Conservation (phyloP, 257 asterid species). For the Nicotiana obtusifolia region DNA sequence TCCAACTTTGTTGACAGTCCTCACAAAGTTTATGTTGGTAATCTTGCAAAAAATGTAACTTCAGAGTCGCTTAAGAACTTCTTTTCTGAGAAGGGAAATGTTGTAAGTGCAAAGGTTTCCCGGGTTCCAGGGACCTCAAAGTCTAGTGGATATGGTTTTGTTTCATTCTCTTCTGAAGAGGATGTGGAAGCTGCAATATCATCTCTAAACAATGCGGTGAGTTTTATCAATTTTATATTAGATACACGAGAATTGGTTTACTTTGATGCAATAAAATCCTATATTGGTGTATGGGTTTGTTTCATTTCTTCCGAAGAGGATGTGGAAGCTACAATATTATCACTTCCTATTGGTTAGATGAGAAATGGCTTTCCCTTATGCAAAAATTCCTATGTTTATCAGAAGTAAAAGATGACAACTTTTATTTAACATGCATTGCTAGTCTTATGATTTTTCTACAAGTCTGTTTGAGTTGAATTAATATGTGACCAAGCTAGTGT, state of each 20-base stretch:
- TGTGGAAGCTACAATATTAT: no score
- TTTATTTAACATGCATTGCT: no score
- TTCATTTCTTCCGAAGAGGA: no score
- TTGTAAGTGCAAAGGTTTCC: constrained; percentile 73
- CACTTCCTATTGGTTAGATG: background rate
- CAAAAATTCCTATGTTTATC: background rate
- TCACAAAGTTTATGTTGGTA: constrained; percentile 79
- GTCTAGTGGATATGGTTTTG: constrained; percentile 90
- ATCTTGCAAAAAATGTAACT: constrained; percentile 80
- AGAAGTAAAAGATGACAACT: background rate
- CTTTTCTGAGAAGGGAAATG: constrained; percentile 70
- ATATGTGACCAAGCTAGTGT: background rate
- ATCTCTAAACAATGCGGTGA: constrained; percentile 60
- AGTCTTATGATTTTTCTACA: background rate
- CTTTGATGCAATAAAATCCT: no score
- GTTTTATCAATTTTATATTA: background rate
- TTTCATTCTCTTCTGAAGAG: constrained; percentile 74
- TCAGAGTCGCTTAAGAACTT: constrained; percentile 50
- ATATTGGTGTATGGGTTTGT: no score
- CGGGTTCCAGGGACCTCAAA: constrained; percentile 84
- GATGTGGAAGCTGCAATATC: constrained; percentile 88
- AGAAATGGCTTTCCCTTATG: background rate
- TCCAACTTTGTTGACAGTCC: constrained; percentile 82
- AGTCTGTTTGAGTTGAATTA: background rate
- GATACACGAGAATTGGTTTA: no score